A percentile compares a stretch with the other conserved stretches of the same genome.
Conservation (phyloP, 2,329 filamentous ascomycete genomes). For the Aspergillus terreus region DNA sequence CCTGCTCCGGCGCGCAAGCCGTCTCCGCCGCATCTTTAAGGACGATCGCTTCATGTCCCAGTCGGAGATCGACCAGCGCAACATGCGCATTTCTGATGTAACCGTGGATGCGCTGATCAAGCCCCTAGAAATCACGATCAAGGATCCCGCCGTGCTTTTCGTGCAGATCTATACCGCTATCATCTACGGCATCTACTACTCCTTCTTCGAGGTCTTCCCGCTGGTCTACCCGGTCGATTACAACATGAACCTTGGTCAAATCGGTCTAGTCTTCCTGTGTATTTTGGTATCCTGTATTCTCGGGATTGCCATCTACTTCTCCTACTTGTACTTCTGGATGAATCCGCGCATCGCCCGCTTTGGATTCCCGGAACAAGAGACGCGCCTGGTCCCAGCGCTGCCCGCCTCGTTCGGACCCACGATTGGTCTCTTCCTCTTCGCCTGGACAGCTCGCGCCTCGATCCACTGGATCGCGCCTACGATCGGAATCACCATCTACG, state of each 20-base stretch:
- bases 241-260: constrained; percentile 54
- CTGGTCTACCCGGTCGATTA: constrained; percentile 59
- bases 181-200: constrained; percentile 49
- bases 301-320: constrained; percentile 48
- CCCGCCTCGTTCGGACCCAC: constrained; percentile 51
- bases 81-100: neutral
- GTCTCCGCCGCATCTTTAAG: constrained; percentile 54
- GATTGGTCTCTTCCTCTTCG: constrained; percentile 56
- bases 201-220: constrained; percentile 65
- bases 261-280: constrained; percentile 58
- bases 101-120: constrained; percentile 51
- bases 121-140: constrained; percentile 57
- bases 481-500: constrained; percentile 38
- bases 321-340: constrained; percentile 51
- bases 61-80: constrained; percentile 39
- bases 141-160: constrained; percentile 61
- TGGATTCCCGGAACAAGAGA: constrained; percentile 51
- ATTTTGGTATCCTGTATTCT: constrained; percentile 55
- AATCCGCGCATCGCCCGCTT: constrained; percentile 46
- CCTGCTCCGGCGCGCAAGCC: constrained; percentile 57
- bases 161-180: constrained; percentile 60
- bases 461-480: constrained; percentile 32
- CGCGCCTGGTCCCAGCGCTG: constrained; percentile 51
- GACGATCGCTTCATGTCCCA: neutral
- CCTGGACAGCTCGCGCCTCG: constrained; percentile 11